A percentile compares a stretch with the other conserved stretches of the same genome.
Conservation (phyloP, 805 yeast species). For the Lipomyces spencermartinsiae region DNA sequence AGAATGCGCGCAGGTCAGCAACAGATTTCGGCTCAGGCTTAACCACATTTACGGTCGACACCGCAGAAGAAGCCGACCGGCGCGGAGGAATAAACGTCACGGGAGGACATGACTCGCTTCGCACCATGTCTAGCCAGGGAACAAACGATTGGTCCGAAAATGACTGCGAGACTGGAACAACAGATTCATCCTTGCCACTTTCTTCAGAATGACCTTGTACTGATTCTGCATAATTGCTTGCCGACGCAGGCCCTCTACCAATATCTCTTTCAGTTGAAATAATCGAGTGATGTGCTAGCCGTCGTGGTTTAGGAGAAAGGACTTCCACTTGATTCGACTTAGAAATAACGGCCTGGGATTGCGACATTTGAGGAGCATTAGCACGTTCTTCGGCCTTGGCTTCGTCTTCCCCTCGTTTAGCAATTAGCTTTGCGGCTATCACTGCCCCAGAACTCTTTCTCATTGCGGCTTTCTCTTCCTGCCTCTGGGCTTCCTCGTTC, state of each 20-base stretch:
- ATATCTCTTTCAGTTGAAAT: background rate
- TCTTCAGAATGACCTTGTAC: background rate
- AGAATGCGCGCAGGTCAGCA: background rate
- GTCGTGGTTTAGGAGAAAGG: conserved; percentile 16
- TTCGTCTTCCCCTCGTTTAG: conserved; percentile 8
- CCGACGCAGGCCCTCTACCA: background rate
- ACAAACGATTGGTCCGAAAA: background rate
- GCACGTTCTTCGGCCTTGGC: background rate
- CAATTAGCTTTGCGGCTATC: conserved; percentile 4
- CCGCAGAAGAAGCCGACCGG: background rate
- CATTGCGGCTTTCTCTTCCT: background rate
- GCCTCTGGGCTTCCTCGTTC: background rate
- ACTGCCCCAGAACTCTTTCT: background rate
- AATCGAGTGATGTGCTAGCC: conserved; percentile 2
- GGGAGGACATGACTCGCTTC: conserved; percentile 14
- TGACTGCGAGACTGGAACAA: background rate
- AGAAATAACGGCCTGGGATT: background rate
- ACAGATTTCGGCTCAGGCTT: background rate
- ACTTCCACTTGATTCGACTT: background rate
- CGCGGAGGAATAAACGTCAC: background rate
- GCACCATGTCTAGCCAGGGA: background rate
- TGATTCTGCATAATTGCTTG: background rate
- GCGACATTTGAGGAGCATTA: background rate
- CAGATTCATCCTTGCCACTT: background rate
- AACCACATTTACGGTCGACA: background rate